Evolutionary conservation across 495 filamentous ascomycete genomes (phyloP).

Genomic region (Penicillium cataractarum): DNA sequence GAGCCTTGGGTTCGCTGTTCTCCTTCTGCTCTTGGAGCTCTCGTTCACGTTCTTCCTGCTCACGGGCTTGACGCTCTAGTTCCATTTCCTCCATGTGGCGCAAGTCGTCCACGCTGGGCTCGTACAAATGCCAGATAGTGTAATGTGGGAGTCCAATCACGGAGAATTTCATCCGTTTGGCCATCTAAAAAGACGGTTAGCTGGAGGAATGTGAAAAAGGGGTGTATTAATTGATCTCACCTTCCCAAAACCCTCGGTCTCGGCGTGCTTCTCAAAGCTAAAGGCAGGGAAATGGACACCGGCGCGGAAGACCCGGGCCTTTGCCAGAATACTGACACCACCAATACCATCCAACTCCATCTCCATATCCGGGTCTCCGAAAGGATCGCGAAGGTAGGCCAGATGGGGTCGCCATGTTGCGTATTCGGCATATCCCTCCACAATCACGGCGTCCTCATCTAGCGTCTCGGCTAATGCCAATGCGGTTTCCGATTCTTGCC

Average conservation of each 20-base stretch:
- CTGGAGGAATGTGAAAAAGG: background rate
- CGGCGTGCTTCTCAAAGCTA: constrained; percentile 97
- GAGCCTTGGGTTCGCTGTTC: constrained; percentile 8
- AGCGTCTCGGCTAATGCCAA: constrained; percentile 90
- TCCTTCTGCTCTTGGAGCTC: constrained; percentile 59
- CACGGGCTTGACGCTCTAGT: constrained; percentile 69
- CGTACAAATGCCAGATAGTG: constrained; percentile 99
- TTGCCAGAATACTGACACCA: constrained; percentile 95
- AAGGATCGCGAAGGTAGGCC: constrained; percentile 95
- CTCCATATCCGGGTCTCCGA: constrained; percentile 98
- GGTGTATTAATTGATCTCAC: constrained; percentile 47
- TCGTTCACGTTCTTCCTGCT: constrained; percentile 72
- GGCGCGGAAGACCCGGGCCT: constrained; percentile 90
- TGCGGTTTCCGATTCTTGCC: constrained; percentile 98
- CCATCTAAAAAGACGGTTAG: constrained; percentile 72
- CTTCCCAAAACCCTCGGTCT: constrained; percentile 99
- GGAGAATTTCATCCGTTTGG: constrained; percentile 90
- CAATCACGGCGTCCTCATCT: constrained; percentile 98
- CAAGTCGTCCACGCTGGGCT: constrained; percentile 95
- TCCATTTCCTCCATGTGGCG: constrained; percentile 99
- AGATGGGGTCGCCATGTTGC: constrained; percentile 98
- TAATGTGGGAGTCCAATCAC: constrained; percentile 98
- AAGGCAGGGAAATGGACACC: constrained; percentile 99
- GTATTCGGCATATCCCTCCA: constrained; percentile 99
- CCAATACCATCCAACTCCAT: constrained; percentile 99